phyloP scores from a whole-genome alignment of 2,329 filamentous ascomycete genomes.

The Hymenoscyphus repandus region DNA sequence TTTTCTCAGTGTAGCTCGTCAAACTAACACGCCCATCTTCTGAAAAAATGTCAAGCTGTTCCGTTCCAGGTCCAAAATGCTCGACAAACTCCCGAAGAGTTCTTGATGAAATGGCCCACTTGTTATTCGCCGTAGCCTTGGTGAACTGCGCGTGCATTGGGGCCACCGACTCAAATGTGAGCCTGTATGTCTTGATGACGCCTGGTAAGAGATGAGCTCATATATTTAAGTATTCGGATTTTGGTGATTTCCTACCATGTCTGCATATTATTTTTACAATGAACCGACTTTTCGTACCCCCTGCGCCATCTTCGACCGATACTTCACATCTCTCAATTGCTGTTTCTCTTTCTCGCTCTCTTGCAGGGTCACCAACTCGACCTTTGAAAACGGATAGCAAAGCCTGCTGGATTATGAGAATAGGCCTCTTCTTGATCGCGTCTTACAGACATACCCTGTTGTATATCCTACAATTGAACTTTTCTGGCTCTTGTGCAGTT shows the following conservation, averaged over 20 bases:
- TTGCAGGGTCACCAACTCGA: slow-evolving; percentile 54
- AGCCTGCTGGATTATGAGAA: slow-evolving; percentile 38
- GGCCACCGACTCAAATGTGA: slow-evolving; percentile 70
- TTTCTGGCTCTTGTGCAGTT: slow-evolving; percentile 29
- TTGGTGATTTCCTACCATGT: slow-evolving; percentile 46
- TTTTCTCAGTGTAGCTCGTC: slow-evolving; percentile 77
- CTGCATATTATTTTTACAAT: slow-evolving; percentile 69
- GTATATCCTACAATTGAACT: slow-evolving; percentile 71
- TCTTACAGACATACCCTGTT: slow-evolving; percentile 51
- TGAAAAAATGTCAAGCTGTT: slow-evolving; percentile 73
- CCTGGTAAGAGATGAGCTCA: slow-evolving; percentile 36
- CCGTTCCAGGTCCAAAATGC: slow-evolving; percentile 74
- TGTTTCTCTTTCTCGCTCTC: slow-evolving; percentile 64
- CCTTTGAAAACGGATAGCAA: slow-evolving; percentile 71
- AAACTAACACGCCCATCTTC: slow-evolving; percentile 66
- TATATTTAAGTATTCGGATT: neutral
- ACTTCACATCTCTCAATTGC: slow-evolving; percentile 72
- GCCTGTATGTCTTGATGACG: slow-evolving; percentile 69
- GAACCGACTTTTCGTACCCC: slow-evolving; percentile 64
- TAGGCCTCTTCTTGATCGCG: neutral
- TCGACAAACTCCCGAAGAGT: slow-evolving; percentile 72
- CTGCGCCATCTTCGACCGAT: slow-evolving; percentile 64
- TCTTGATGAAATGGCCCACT: slow-evolving; percentile 67
- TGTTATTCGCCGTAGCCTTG: slow-evolving; percentile 57
- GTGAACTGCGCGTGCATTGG: slow-evolving; percentile 75